Conservation (phyloP, 1,284 basidiomycete species). For the Ustilago shanxiensis region DNA sequence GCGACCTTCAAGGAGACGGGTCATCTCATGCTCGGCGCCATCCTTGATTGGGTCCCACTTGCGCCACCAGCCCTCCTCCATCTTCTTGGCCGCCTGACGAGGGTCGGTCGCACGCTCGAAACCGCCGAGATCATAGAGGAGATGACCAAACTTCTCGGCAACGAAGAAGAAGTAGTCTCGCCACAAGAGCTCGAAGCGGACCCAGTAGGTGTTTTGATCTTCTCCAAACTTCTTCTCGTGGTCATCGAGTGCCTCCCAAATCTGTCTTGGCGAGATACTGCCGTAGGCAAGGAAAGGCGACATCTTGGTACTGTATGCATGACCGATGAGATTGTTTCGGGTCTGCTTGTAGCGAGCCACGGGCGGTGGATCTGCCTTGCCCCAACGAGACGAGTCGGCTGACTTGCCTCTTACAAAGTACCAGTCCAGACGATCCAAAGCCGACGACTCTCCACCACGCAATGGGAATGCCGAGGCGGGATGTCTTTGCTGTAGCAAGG, state of each 20-base stretch:
- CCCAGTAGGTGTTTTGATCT: conserved; percentile 72
- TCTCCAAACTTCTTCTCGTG: conserved; percentile 70
- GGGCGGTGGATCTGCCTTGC: conserved; percentile 67
- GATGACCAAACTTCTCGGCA: conserved; percentile 70
- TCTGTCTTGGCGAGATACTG: conserved; percentile 72
- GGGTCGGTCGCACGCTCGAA: conserved; percentile 72
- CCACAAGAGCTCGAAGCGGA: conserved; percentile 75
- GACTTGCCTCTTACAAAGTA: conserved; percentile 66
- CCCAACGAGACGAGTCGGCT: conserved; percentile 56
- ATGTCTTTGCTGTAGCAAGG: conserved; percentile 61
- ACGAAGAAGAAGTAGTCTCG: conserved; percentile 75
- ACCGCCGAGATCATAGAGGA: conserved; percentile 72
- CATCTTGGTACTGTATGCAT: conserved; percentile 75
- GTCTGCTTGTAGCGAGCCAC: conserved; percentile 74
- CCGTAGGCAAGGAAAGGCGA: conserved; percentile 74
- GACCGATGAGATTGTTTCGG: conserved; percentile 74
- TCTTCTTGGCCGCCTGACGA: conserved; percentile 69
- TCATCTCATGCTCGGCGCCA: conserved; percentile 61
- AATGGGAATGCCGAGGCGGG: conserved; percentile 63
- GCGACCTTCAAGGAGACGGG: conserved; percentile 73
- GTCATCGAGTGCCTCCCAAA: conserved; percentile 70
- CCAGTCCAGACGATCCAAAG: conserved; percentile 64
- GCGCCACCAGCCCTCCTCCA: conserved; percentile 67
- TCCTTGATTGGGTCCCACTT: conserved; percentile 58
- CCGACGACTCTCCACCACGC: conserved; percentile 64